Evolutionary conservation across 176 grass and related monocot species (phyloP), one percentile per base, ranked within the genome.

Genomic region (Aegilops speltoides): DNA sequence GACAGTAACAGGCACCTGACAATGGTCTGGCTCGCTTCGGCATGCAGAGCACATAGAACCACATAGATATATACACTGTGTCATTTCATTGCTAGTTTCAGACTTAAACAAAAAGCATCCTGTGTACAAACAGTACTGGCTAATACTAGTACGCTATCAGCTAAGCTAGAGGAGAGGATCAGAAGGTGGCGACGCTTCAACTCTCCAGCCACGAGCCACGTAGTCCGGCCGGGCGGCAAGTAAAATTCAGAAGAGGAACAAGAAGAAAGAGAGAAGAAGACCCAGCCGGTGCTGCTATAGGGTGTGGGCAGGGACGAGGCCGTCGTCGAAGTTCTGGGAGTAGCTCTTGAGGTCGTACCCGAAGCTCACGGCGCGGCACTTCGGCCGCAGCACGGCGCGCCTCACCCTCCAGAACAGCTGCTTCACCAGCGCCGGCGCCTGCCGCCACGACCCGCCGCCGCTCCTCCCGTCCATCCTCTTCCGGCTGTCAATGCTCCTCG

Each of bases 271-370:
- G 33, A 34, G 33, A 34, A 34, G 33, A 34, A 34, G 33, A 34
- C 33, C 37, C 37, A 64, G 48, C 5, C 37, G 31, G 41, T 31
- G 29, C 15, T 14, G 38, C 43, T 77, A 77, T 4, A 57, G 23
- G 19, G 12, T 68, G 34, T 66, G 12, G n/a, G 24, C 37, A 12
- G 57, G 13, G 54, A 64, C 17, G 60, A 76, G 73, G 61, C 88
- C 77, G 63, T 81, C 88, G 50, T 89, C 83, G 64, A 89, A 89
- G 68, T 85, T 89, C 41, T 80, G 87, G 15, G 68, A 89, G 76
- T 89, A 89, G 59, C 87, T 89, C 82, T 41, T 11, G 5, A 54
- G 68, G 52, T 82, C 77, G 23, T 89, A 89, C 28, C 56, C 59
- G 38, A 89, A 89, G 5, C 59, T 34, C 57, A 7, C 60, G 40